Percentiles rank a stretch among this genome's conserved stretches.
These are phyloP conservation scores for Pulveroboletus sp. DNA, from an alignment of 768 basidiomycete species.

Conservation along the genomic window DNA sequence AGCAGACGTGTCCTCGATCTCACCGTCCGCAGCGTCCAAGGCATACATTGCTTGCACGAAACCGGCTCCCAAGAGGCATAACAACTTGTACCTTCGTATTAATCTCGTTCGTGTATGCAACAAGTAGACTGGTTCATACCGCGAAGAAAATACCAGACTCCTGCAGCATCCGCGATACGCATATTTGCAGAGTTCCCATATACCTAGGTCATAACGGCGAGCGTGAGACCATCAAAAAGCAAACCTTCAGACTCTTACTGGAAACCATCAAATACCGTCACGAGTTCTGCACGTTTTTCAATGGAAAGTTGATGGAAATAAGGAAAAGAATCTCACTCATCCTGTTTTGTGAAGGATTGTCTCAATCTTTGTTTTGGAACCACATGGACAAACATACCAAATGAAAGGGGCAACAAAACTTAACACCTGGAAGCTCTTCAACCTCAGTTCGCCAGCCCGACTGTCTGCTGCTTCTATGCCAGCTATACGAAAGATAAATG, in stretches of 20 bases:
- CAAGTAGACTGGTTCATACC: constrained; percentile 38
- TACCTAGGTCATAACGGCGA: constrained; percentile 43
- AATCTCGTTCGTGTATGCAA: background rate
- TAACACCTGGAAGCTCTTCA: constrained; percentile 82
- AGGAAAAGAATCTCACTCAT: constrained; percentile 58
- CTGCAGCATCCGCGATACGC: constrained; percentile 86
- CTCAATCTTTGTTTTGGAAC: background rate
- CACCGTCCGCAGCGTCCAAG: constrained; percentile 86
- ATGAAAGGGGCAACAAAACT: constrained; percentile 86
- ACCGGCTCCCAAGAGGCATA: constrained; percentile 78
- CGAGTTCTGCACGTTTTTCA: constrained; percentile 46
- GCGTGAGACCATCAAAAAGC: background rate
- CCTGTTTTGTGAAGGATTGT: constrained; percentile 39
- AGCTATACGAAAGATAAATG: constrained; percentile 68
- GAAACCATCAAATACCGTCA: constrained; percentile 78
- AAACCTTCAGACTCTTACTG: constrained; percentile 43
- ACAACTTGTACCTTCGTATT: constrained; percentile 44
- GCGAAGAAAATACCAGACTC: constrained; percentile 93
- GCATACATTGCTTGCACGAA: constrained; percentile 88
- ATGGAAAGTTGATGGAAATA: background rate
- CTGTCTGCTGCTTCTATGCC: constrained; percentile 43
- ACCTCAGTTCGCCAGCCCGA: constrained; percentile 36
- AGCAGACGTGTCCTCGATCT: constrained; percentile 45
- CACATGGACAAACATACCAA: constrained; percentile 50
- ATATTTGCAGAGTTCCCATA: constrained; percentile 92